Conservation (phyloP, 163 green algal genomes). For the Coccomyxa subellipsoidea region DNA sequence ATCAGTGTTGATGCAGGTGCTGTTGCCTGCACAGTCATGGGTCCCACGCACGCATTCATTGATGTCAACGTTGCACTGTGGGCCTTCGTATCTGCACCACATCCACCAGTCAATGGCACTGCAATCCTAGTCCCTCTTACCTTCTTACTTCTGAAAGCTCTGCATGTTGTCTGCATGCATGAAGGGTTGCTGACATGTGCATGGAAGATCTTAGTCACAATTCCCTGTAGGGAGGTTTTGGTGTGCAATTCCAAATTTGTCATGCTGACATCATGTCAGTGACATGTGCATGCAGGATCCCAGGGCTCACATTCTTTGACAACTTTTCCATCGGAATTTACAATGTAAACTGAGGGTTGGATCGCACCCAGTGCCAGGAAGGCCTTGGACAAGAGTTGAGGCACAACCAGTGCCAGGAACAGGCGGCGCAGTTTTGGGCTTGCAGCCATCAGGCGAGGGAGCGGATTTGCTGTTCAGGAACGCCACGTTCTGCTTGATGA, state of each 20-base stretch:
- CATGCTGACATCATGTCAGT: too few species aligned
- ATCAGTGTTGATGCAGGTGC: constrained; percentile 52
- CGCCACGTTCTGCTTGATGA: constrained; percentile 14
- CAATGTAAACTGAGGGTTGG: too few species aligned
- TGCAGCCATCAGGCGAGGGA: constrained; percentile 3
- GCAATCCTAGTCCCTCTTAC: too few species aligned
- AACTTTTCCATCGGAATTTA: too few species aligned
- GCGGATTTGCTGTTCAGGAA: constrained; percentile 2
- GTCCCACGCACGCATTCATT: constrained; percentile 62
- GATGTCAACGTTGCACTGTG: constrained; percentile 48
- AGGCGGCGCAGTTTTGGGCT: background rate
- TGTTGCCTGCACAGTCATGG: constrained; percentile 32
- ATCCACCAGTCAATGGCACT: too few species aligned
- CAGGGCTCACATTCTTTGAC: too few species aligned
- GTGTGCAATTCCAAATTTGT: too few species aligned
- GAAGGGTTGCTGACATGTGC: too few species aligned
- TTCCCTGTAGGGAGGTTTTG: too few species aligned
- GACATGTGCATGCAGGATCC: background rate
- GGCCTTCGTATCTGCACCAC: constrained; percentile 44
- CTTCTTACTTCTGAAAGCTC: too few species aligned
- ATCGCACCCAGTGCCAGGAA: constrained; percentile 28
- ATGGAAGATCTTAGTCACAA: too few species aligned
- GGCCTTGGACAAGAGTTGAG: constrained; percentile 17
- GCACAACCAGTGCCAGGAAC: constrained; percentile 9
- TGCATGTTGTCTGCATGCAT: too few species aligned